Conservation (phyloP, 2,329 filamentous ascomycete species). For the Penicillium italicum region DNA sequence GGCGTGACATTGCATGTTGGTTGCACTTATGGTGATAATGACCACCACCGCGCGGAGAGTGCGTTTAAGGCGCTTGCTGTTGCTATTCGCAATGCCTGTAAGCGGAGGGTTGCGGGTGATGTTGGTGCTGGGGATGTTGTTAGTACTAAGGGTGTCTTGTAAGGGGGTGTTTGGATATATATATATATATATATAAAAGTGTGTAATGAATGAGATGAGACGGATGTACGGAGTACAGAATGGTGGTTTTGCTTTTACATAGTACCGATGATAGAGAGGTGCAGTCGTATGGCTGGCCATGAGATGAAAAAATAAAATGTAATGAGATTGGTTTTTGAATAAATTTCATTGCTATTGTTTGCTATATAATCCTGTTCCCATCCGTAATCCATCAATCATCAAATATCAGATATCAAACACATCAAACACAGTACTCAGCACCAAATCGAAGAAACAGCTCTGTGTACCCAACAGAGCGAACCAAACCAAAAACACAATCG, state of each 20-base stretch:
- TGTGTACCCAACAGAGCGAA: neutral
- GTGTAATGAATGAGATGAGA: slow-evolving; percentile 4
- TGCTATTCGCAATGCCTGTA: slow-evolving; percentile 73
- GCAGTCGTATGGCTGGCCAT: neutral
- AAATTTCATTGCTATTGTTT: neutral
- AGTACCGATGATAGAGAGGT: neutral
- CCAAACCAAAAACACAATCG: neutral
- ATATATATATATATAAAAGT: slow-evolving; percentile 4
- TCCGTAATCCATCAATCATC: neutral
- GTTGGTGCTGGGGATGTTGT: slow-evolving; percentile 87
- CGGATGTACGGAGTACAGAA: neutral
- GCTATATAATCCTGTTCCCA: neutral
- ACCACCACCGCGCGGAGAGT: slow-evolving; percentile 93
- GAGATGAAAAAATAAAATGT: neutral
- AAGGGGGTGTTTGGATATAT: slow-evolving; percentile 6
- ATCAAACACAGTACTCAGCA: neutral
- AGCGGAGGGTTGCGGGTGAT: slow-evolving; percentile 68
- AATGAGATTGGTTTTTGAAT: neutral
- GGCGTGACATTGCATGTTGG: slow-evolving; percentile 94
- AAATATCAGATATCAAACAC: neutral
- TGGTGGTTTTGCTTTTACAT: neutral
- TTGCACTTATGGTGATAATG: slow-evolving; percentile 84
- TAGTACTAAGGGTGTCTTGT: slow-evolving; percentile 91
- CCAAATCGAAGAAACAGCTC: slow-evolving; percentile 11
- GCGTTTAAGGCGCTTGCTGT: slow-evolving; percentile 96